Evolutionary conservation across 2,329 filamentous ascomycete genomes (phyloP), one percentile per base, ranked within the genome.

Genomic region (Botrytis elliptica): DNA sequence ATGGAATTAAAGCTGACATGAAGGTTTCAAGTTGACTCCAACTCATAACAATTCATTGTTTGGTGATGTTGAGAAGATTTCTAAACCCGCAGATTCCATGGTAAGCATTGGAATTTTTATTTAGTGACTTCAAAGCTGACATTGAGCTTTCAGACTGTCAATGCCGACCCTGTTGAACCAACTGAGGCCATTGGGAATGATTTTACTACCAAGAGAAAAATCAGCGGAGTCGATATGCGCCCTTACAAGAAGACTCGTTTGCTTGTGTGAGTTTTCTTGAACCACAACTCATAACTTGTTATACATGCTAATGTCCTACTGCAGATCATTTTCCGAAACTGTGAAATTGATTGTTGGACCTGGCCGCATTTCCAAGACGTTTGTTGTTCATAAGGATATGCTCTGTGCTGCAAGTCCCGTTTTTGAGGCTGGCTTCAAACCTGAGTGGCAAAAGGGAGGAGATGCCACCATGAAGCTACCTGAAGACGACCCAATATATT

Each of bases 381-480:
- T 76, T 25, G 7, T 55, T 1, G 66, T 75, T 20, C 75, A 77
- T 22, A 72, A 76, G 62, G 66, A 74, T 5, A 10, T 75, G 3
- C 73, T 78, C 12, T 75, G 73, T 66, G 63, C 72, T 0, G 63
- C 71, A 22, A 76, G 75, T 38, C 57, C 62, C 18, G 67, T 75
- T 33, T 75, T 75, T 60, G 49, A 75, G 42, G 69, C 72, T 22
- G 64, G 52, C 33, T 75, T 65, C 62, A 75, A 77, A 55, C 71
- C 72, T 1, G 65, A 59, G 40, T 75, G 73, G 65, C 72, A 68
- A 66, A 66, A 6, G n/a, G 20, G 9, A 44, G 73, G 33, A 36
- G 70, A 29, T 52, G 49, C 4, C 18, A 57, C 52, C 7, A 70
- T 77, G 36, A 57, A 42, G 9, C 46, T 77, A 18, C 44, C 70